Evolutionary conservation across 306 rosid species (phyloP), one percentile per base, ranked within the genome.

Genomic region (Abrus precatorius): DNA sequence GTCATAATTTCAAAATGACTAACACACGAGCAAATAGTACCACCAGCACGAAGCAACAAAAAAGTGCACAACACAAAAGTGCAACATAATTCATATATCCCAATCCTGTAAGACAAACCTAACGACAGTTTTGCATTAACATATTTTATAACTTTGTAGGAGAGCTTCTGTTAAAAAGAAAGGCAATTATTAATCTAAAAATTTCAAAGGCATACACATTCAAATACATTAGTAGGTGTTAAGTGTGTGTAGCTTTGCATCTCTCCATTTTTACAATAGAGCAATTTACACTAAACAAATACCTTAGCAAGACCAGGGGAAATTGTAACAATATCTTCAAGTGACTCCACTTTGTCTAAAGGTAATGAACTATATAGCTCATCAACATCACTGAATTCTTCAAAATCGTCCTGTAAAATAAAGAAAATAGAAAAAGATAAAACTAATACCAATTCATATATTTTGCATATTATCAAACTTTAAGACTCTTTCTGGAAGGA

Each of bases 261-360:
- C 28, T 34, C 2, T 44, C 14, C 2, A 4, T 8, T 12, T 45
- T 61, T 61, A 34, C 67, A 30, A 14, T 64, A 52, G 30, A 33
- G 77, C 34, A 41, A 40, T 5, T 45, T 75, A 36, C 5, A 38
- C 52, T 41, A 72, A 74, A n/a, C 63, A 33, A 34, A 45, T 85
- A 91, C 97, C 97, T 93, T 93, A 72, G 86, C 90, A 91, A 86
- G 84, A 82, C 85, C 87, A 64, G 97, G 88, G 77, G 97, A 89
- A 29, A 88, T 87, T 72, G 81, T 30, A 56, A 87, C 97, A 47
- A 92, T 84, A 76, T 93, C 97, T 91, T 93, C 97, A 54, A 89
- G 92, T 29, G 96, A 83, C 82, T 93, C 97, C 86, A 93, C 96
- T 85, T 91, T 93, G 77, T 93, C 97, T 57, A 91, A 79, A 40